Evolutionary conservation across 805 yeast genomes (phyloP).

Genomic region (Starmerella floricola): DNA sequence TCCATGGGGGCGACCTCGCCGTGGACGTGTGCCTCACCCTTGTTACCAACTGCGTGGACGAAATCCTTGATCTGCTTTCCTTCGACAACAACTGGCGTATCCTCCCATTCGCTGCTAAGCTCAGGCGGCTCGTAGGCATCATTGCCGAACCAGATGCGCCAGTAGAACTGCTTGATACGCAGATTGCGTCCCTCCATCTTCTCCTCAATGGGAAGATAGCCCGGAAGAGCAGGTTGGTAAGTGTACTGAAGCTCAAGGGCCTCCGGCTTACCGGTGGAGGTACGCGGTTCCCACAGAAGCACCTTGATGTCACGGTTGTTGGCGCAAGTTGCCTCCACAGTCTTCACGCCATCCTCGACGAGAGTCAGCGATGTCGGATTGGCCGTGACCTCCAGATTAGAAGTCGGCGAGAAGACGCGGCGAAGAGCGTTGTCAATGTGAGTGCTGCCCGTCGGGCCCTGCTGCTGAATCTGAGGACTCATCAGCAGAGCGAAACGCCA

Average conservation of each 20-base stretch:
- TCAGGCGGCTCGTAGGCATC: slow-evolving; percentile 44
- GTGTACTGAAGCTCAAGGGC: slow-evolving; percentile 66
- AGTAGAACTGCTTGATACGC: slow-evolving; percentile 90
- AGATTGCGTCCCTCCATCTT: slow-evolving; percentile 80
- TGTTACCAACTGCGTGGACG: slow-evolving; percentile 94
- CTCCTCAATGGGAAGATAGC: slow-evolving; percentile 92
- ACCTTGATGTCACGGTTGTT: slow-evolving; percentile 48
- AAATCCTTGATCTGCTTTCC: slow-evolving; percentile 76
- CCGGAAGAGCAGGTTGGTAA: slow-evolving; percentile 62
- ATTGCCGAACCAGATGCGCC: slow-evolving; percentile 89
- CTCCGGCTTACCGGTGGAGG: slow-evolving; percentile 61
- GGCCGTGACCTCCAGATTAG: slow-evolving; percentile 52
- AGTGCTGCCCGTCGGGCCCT: slow-evolving; percentile 39
- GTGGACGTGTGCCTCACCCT: slow-evolving; percentile 87
- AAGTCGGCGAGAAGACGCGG: slow-evolving; percentile 65
- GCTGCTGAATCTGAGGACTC: slow-evolving; percentile 67
- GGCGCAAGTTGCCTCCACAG: slow-evolving; percentile 46
- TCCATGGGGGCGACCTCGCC: slow-evolving; percentile 92
- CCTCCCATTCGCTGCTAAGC: slow-evolving; percentile 54
- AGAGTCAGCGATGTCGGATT: slow-evolving; percentile 44
- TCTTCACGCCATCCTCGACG: slow-evolving; percentile 62
- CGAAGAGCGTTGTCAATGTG: slow-evolving; percentile 70
- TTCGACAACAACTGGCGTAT: slow-evolving; percentile 50
- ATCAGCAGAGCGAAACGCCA: slow-evolving; percentile 91
- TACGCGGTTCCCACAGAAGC: slow-evolving; percentile 75